A percentile compares a stretch with the other conserved stretches of the same genome.
phyloP scores from a whole-genome alignment of 768 basidiomycete genomes.

The Calocera cornea region DNA sequence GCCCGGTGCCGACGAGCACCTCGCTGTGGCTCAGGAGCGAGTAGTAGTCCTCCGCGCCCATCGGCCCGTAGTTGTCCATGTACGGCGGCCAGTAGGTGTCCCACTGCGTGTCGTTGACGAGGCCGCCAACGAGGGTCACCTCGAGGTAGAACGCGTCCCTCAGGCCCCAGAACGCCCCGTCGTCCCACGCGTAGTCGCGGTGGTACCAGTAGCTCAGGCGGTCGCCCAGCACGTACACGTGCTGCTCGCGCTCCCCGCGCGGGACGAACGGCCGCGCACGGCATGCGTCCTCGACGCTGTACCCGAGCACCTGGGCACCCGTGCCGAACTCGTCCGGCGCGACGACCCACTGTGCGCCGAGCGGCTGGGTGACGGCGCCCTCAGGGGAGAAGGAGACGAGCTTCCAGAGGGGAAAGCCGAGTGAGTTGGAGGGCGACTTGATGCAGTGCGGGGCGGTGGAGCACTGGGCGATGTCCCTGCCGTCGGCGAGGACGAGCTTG shows the following conservation, averaged over 20 bases:
- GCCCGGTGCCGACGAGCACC: constrained; percentile 12
- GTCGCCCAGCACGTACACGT: constrained; percentile 8
- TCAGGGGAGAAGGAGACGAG: not conserved
- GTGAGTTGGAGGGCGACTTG: constrained; percentile 6
- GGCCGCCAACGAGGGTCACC: not conserved
- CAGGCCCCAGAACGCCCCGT: not conserved
- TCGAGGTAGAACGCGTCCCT: constrained; percentile 1
- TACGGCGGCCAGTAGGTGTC: not conserved
- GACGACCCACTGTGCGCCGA: not conserved
- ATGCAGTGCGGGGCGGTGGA: not conserved
- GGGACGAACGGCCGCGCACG: constrained; percentile 1
- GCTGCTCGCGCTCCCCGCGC: not conserved
- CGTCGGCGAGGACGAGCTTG: not conserved
- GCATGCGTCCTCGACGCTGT: constrained; percentile 8
- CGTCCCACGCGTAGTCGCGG: not conserved
- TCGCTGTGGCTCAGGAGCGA: constrained; percentile 1
- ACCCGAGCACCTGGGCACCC: constrained; percentile 1
- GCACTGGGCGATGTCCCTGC: not conserved
- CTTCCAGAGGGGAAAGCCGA: constrained; percentile 1
- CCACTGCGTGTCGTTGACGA: not conserved
- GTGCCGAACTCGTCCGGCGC: not conserved
- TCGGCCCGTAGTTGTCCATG: not conserved
- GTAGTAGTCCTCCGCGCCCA: constrained; percentile 4
- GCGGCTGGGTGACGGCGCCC: not conserved
- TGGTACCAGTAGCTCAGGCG: constrained; percentile 8